phyloP scores from a whole-genome alignment of 139 green algal species.

The Trebouxia sp. region DNA sequence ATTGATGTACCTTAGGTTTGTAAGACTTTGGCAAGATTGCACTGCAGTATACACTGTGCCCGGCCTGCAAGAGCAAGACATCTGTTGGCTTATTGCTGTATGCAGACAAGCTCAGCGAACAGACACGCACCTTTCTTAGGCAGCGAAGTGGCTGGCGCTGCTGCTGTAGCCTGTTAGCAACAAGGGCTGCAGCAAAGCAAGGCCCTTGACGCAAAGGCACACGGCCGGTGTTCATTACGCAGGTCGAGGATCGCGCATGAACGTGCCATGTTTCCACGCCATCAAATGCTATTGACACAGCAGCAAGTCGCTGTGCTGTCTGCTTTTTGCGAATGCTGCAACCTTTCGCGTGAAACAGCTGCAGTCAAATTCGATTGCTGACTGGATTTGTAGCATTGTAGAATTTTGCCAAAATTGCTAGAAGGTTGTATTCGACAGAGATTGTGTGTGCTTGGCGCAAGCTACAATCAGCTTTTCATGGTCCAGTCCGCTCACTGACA shows the following conservation, averaged over 20 bases:
- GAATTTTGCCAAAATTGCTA: too few species aligned
- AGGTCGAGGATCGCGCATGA: too few species aligned
- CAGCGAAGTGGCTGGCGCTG: not conserved
- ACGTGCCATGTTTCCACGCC: too few species aligned
- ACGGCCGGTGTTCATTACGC: not conserved
- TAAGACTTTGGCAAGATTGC: conserved; percentile 11
- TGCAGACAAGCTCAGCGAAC: too few species aligned
- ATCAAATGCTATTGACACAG: too few species aligned
- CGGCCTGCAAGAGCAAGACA: not conserved
- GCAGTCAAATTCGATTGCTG: conserved; percentile 7
- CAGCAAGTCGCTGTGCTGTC: too few species aligned
- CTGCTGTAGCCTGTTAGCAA: not conserved
- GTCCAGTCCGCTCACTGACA: too few species aligned
- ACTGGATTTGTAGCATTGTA: too few species aligned
- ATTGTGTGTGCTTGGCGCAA: too few species aligned
- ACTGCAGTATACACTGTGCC: not conserved
- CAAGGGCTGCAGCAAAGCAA: not conserved
- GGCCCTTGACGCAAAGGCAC: not conserved
- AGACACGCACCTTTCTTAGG: not conserved
- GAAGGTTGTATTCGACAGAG: too few species aligned
- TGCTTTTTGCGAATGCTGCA: not conserved
- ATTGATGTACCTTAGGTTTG: conserved; percentile 8
- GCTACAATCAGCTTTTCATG: too few species aligned
- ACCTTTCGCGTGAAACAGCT: not conserved
- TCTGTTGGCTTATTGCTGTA: too few species aligned